Evolutionary conservation across 345 rosid species (phyloP).

Genomic region (Heritiera littoralis): DNA sequence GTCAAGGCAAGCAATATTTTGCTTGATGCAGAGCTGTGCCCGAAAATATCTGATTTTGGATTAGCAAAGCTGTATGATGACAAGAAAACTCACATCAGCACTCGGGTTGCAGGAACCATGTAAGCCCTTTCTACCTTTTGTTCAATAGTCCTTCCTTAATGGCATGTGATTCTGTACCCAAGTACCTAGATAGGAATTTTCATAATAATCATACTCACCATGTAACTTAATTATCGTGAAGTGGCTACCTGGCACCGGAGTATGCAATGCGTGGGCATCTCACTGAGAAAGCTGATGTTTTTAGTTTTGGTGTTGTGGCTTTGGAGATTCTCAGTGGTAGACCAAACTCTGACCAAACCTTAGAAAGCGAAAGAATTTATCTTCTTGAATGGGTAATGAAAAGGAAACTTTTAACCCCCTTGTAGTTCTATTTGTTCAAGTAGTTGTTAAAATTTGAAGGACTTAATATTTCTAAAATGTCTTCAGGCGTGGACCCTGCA

Average conservation of each 20-base stretch:
- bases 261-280: conserved; percentile 81
- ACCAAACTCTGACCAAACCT: conserved; percentile 49
- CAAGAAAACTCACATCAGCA: conserved; percentile 56
- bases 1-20: conserved; percentile 61
- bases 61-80: conserved; percentile 64
- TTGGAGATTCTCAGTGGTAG: conserved; percentile 67
- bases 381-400: conserved; percentile 71
- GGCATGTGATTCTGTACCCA: neutral
- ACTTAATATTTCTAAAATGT: conserved; percentile 6
- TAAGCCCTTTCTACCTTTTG: conserved; percentile 29
- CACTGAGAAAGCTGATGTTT: conserved; percentile 72
- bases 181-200: neutral
- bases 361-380: conserved; percentile 48
- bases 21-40: conserved; percentile 48
- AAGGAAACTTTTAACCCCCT: neutral
- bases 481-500: conserved; percentile 58
- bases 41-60: conserved; percentile 69
- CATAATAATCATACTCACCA: neutral
- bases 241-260: conserved; percentile 76
- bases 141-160: neutral
- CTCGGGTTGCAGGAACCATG: conserved; percentile 58
- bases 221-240: conserved; percentile 3
- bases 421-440: neutral
- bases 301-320: conserved; percentile 66
- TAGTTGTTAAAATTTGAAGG: neutral